Evolutionary conservation across 2,329 filamentous ascomycete species (phyloP), one percentile per base, ranked within the genome.

Genomic region (Aspergillus awamori): DNA sequence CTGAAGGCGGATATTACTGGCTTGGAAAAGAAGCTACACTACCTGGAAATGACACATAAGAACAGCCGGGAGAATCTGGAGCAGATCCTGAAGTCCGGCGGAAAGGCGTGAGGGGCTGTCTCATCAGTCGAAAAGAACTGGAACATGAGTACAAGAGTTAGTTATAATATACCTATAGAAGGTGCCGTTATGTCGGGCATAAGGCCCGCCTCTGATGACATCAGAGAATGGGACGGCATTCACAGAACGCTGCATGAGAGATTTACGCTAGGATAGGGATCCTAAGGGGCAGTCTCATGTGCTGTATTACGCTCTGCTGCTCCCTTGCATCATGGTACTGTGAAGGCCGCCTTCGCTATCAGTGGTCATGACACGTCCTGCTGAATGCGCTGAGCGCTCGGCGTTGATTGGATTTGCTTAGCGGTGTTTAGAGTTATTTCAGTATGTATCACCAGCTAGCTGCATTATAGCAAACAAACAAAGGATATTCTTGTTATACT

Each of bases 51-150:
- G 60, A 98, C 95, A 53, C 90, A 92, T 75, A 93, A 96, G 81
- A 99, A 98, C 73, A 97, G 93, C 78, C 88, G 90, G 69, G 88
- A 93, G 67, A 92, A 97, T 73, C 89, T 98, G 68, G 90, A 97
- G 75, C 90, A 93, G 77, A 94, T 98, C 74, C 84, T 98, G 72
- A 86, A 86, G 73, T 79, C 84, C 55, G 81, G 81, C 20, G 79
- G 79, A 15, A 71, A 67, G 63, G 70, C 74, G 28, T 75, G 68
- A 69, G 26, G 26, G 26, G 26, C 26, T 30, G 47, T 51, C 47
- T 30, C n/a, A 28, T 51, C 30, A 28, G 26, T 22, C 11, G 26
- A 10, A 30, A n/a, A 17, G 26, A 28, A 30, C 8, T 20, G 47
- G 20, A 28, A 51, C n/a, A 8, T 30, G 26, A 28, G 47, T 10